These are phyloP conservation scores for Fraxinus quadrangulata DNA, from an alignment of 257 asterid genomes.

Conservation along the genomic window DNA sequence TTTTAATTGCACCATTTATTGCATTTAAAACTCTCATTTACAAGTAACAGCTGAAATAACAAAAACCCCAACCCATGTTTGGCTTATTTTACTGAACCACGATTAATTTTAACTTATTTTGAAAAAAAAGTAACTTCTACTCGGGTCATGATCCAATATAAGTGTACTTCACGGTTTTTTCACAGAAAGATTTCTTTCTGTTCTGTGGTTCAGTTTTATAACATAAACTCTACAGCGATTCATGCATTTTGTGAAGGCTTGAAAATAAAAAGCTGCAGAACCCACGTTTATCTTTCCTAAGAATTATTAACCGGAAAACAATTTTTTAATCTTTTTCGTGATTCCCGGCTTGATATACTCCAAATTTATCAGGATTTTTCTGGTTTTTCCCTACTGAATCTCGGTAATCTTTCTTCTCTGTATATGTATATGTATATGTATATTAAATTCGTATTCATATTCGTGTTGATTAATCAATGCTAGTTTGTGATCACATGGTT, in stretches of 20 bases:
- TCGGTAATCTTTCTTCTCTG: constrained; percentile 21
- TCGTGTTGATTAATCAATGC: neutral
- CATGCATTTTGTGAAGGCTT: constrained; percentile 34
- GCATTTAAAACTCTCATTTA: neutral
- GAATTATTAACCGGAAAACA: constrained; percentile 8
- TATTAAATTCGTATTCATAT: neutral
- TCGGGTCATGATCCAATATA: neutral
- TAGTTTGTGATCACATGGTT: constrained; percentile 10
- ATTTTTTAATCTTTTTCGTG: neutral
- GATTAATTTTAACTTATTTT: neutral
- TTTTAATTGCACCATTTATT: neutral
- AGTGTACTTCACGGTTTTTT: constrained; percentile 31
- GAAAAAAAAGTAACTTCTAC: too few relatives aligned
- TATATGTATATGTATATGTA: neutral
- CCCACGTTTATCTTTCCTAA: constrained; percentile 11
- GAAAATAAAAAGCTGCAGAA: neutral
- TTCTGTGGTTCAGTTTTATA: constrained; percentile 11
- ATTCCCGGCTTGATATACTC: constrained; percentile 1
- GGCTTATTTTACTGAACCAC: neutral
- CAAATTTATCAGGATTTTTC: constrained; percentile 16
- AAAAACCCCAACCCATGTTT: neutral
- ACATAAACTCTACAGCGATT: constrained; percentile 1
- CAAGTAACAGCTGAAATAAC: neutral
- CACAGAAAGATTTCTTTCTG: neutral
- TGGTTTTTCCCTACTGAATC: constrained; percentile 23